These are phyloP conservation scores for Eugenia klotzschiana DNA, from an alignment of 441 rosid species.

Conservation along the genomic window DNA sequence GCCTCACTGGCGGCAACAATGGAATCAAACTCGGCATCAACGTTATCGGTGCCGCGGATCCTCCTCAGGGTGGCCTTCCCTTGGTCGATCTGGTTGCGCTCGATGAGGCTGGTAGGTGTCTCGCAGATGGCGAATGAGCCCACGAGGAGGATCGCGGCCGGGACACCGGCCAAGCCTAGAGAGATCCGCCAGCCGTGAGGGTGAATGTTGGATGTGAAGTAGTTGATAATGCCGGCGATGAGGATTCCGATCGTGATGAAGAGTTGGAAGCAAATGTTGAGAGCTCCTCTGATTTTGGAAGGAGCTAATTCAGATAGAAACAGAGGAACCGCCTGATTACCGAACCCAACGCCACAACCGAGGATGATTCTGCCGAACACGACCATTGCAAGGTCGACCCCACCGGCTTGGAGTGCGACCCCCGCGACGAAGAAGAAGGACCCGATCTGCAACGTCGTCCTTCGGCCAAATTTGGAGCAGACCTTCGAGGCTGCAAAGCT, in stretches of 20 bases:
- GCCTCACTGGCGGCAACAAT: slow-evolving; percentile 27
- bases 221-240: slow-evolving; percentile 41
- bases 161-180: slow-evolving; percentile 35
- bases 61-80: slow-evolving; percentile 33
- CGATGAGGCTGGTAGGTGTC: slow-evolving; percentile 56
- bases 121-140: slow-evolving; percentile 46
- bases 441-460: slow-evolving; percentile 25
- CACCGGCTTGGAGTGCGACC: slow-evolving; percentile 11
- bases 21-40: slow-evolving; percentile 32
- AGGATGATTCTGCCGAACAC: slow-evolving; percentile 29
- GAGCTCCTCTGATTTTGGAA: slow-evolving; percentile 40
- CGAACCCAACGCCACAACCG: slow-evolving; percentile 31
- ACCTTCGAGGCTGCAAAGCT: slow-evolving; percentile 26
- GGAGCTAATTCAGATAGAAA: slow-evolving; percentile 58
- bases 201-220: slow-evolving; percentile 20
- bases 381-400: slow-evolving; percentile 6
- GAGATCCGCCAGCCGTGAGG: slow-evolving; percentile 52
- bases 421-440: slow-evolving; percentile 21
- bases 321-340: slow-evolving; percentile 53
- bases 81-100: slow-evolving; percentile 18
- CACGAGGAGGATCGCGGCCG: slow-evolving; percentile 24
- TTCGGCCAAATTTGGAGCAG: slow-evolving; percentile 21
- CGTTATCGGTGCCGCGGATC: slow-evolving; percentile 39
- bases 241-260: slow-evolving; percentile 55
- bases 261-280: slow-evolving; percentile 56